Conservation (phyloP, 345 rosid genomes). For the Eucalyptus caleyi region DNA sequence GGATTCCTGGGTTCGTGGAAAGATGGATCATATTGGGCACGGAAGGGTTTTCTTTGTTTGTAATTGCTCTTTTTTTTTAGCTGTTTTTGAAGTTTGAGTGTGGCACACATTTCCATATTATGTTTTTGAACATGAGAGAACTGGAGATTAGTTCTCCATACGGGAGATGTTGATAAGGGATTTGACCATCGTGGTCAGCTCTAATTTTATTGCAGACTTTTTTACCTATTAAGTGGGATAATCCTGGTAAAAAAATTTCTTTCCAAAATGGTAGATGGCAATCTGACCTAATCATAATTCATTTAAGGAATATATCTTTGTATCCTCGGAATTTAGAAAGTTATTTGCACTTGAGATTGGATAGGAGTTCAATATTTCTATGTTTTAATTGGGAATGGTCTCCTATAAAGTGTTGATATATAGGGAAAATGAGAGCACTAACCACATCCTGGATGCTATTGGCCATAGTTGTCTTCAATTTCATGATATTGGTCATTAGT, state of each 20-base stretch:
- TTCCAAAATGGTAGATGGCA: not conserved
- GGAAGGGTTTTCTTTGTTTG: too few species aligned
- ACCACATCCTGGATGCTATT: not conserved
- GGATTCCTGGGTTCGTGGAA: too few species aligned
- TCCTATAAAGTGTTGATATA: not conserved
- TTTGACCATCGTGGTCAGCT: too few species aligned
- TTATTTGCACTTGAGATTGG: not conserved
- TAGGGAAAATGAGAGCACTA: not conserved
- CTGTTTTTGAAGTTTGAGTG: too few species aligned
- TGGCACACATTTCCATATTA: too few species aligned
- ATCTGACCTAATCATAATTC: not conserved
- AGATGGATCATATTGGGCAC: too few species aligned
- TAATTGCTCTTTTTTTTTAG: too few species aligned
- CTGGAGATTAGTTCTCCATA: too few species aligned
- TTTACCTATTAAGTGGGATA: not conserved
- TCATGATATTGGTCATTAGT: not conserved
- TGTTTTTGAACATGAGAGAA: too few species aligned
- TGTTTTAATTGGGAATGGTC: not conserved
- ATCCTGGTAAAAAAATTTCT: not conserved
- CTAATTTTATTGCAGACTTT: not conserved
- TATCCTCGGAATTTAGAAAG: not conserved
- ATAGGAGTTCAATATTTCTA: not conserved
- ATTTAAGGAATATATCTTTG: not conserved
- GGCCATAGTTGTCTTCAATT: not conserved
- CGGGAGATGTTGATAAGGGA: too few species aligned